Conservation (phyloP, 768 basidiomycete species). For the Hericium erinaceus region DNA sequence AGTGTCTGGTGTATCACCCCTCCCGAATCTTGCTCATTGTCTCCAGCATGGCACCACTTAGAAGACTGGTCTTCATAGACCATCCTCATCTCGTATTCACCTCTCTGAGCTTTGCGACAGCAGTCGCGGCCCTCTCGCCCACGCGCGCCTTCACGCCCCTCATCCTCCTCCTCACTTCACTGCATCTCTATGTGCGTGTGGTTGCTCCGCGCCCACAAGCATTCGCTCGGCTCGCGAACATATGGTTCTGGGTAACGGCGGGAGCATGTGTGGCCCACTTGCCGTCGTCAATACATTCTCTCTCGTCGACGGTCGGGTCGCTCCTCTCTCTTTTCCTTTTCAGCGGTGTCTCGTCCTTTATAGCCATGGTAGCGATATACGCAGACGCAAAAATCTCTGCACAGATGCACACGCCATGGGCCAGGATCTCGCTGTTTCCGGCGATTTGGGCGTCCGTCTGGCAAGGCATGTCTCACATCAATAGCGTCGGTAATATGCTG, state of each 20-base stretch:
- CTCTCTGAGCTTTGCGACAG: neutral
- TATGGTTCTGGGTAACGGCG: constrained; percentile 17
- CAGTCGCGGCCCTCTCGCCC: constrained; percentile 19
- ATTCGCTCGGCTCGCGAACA: constrained; percentile 1
- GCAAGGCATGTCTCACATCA: constrained; percentile 42
- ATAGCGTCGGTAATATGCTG: constrained; percentile 61
- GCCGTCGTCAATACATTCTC: constrained; percentile 31
- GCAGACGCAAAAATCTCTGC: constrained; percentile 30
- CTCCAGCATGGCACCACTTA: neutral
- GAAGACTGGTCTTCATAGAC: constrained; percentile 7
- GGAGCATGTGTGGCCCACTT: constrained; percentile 20
- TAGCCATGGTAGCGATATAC: constrained; percentile 23
- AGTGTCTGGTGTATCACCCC: neutral
- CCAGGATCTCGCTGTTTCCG: constrained; percentile 52
- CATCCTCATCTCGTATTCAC: constrained; percentile 11
- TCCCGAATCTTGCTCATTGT: neutral
- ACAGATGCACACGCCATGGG: constrained; percentile 26
- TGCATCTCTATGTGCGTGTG: constrained; percentile 19
- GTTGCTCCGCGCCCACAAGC: constrained; percentile 10
- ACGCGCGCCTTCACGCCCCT: constrained; percentile 23
- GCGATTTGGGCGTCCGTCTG: constrained; percentile 59
- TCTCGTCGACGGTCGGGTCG: constrained; percentile 44
- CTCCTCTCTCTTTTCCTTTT: constrained; percentile 34
- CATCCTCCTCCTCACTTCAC: constrained; percentile 17
- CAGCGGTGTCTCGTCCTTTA: constrained; percentile 33